Conservation (phyloP, 768 basidiomycete genomes). For the Gymnopilus dilepis region DNA sequence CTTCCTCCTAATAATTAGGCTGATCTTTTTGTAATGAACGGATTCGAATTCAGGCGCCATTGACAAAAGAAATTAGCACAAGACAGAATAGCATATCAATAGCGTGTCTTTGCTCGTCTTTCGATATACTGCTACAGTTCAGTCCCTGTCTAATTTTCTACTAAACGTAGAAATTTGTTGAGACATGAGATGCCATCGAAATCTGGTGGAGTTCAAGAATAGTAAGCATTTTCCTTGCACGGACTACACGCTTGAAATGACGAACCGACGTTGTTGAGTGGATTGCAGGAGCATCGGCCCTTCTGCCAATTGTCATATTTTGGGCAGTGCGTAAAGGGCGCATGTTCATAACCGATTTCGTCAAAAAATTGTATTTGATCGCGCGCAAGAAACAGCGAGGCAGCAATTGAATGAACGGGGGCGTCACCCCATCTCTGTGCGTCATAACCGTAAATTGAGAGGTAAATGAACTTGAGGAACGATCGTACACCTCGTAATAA, state of each 20-base stretch:
- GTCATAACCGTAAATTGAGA: not conserved
- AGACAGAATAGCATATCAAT: no score
- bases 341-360: conserved; percentile 85
- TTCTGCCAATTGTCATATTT: conserved; percentile 49
- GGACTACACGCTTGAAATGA: no score
- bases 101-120: no score
- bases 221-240: no score
- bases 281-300: conserved; percentile 70
- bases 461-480: not conserved
- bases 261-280: conserved; percentile 62
- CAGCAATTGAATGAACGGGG: conserved; percentile 84
- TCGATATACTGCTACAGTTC: no score
- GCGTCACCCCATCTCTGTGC: conserved; percentile 83
- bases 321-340: conserved; percentile 77
- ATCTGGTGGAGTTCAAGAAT: no score
- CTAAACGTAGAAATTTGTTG: conserved; percentile 53
- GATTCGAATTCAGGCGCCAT: no score
- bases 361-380: conserved; percentile 82
- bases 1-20: not conserved
- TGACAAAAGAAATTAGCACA: no score
- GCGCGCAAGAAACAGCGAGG: conserved; percentile 69
- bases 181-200: conserved; percentile 59
- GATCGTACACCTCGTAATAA: conserved; percentile 69
- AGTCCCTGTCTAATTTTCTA: no score
- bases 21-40: no score